phyloP scores from a whole-genome alignment of 345 rosid genomes.

The Euphorbia lathyris region DNA sequence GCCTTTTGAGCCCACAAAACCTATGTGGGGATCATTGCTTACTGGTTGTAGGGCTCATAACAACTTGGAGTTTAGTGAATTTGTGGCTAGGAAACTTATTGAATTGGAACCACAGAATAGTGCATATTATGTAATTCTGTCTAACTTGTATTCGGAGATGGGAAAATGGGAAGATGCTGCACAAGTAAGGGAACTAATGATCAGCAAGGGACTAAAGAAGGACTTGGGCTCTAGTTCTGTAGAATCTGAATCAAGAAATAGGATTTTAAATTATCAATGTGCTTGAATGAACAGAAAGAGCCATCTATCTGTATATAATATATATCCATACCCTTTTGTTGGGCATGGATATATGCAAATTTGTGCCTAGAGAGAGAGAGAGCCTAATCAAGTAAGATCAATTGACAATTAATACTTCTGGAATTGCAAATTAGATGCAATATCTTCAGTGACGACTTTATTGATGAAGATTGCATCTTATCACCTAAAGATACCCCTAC shows the following conservation, averaged over 20 bases:
- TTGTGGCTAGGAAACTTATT: slow-evolving; percentile 44
- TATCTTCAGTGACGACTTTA: neutral
- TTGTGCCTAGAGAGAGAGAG: too few relatives aligned
- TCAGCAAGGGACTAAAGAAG: slow-evolving; percentile 41
- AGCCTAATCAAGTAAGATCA: neutral
- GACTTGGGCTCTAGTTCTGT: slow-evolving; percentile 38
- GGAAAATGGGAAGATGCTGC: slow-evolving; percentile 51
- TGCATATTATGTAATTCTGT: slow-evolving; percentile 39
- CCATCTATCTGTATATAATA: too few relatives aligned
- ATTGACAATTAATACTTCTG: neutral
- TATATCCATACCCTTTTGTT: neutral
- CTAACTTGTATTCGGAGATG: slow-evolving; percentile 45
- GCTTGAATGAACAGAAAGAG: neutral
- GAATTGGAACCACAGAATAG: slow-evolving; percentile 50
- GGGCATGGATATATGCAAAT: neutral
- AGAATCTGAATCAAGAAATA: slow-evolving; percentile 21
- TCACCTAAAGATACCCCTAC: neutral
- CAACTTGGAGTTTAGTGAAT: slow-evolving; percentile 43
- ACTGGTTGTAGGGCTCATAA: slow-evolving; percentile 37
- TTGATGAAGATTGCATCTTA: neutral
- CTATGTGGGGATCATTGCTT: slow-evolving; percentile 55
- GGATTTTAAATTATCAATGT: too few relatives aligned
- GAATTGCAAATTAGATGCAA: neutral
- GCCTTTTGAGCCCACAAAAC: slow-evolving; percentile 49
- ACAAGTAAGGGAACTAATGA: slow-evolving; percentile 37